Evolutionary conservation across 2,329 filamentous ascomycete species (phyloP), one percentile per base, ranked within the genome.

Genomic region (Alternaria rosae): DNA sequence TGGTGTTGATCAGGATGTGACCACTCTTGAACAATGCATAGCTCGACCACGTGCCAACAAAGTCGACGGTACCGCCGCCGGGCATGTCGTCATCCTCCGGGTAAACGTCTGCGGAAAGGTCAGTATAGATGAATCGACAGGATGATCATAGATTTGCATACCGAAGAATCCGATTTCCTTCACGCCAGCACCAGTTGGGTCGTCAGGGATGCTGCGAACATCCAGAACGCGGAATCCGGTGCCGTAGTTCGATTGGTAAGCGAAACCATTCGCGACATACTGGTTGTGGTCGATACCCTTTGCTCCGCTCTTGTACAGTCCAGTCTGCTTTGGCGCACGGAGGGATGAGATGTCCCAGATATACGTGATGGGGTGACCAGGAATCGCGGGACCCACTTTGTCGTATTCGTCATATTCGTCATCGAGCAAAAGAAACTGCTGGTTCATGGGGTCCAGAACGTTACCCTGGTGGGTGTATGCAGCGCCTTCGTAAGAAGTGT

Each of bases 401-500:
- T 79, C 77, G 63, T 78, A 78, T 66, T 80, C 78, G 42, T 80
- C 78, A 54, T 78, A 78, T 54, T 80, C 78, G 41, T 80, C 78
- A 28, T 80, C 78, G 6, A 80, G 73, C n/a, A 80, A 71, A 17
- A 80, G 66, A 59, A 75, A 79, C 11, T 71, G 59, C 64, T 79
- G 77, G 61, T 77, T 70, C 25, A 74, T 65, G 23, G 70, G 68
- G 62, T 79, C 78, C 15, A 86, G 79, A 4, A 88, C 78, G 78
- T 83, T 84, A 7, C 87, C 87, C 69, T 88, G 86, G 70, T 89
- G 87, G 1, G 85, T 87, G 76, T 88, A 88, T 15, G 81, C 73
- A n/a, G 84, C 84, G 42, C 86, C 86, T n/a, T 84, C 81, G 72
- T 88, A 88, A 0, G 82, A 82, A 3, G 85, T 87, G 60, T 80